Conservation (phyloP, 208 protist species). For the Angomonas desouzai region DNA sequence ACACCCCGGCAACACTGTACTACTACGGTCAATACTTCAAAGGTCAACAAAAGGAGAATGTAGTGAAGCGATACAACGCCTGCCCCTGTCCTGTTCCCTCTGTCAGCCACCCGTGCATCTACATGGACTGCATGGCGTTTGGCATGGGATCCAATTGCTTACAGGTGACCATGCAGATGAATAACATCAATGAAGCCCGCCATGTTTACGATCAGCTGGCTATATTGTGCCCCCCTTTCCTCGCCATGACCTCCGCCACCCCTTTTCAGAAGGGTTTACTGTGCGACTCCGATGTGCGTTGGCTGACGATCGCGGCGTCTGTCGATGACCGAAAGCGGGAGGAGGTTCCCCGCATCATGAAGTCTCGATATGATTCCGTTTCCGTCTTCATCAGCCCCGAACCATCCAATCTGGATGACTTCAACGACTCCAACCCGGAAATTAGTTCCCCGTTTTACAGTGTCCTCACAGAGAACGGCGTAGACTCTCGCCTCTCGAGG, state of each 20-base stretch:
- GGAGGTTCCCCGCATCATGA: conserved; percentile 89
- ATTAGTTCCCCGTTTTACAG: conserved; percentile 87
- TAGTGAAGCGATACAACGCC: conserved; percentile 77
- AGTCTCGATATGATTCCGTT: conserved; percentile 97
- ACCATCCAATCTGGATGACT: conserved; percentile 58
- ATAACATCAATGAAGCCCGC: conserved; percentile 91
- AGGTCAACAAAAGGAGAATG: conserved; percentile 42
- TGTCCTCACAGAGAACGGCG: conserved; percentile 60
- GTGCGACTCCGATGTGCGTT: conserved; percentile 95
- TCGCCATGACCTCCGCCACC: conserved; percentile 95
- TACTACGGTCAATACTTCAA: conserved; percentile 93
- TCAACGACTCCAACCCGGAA: conserved; percentile 82
- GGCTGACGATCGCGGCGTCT: conserved; percentile 93
- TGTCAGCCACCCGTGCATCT: conserved; percentile 91
- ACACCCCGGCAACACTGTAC: conserved; percentile 79
- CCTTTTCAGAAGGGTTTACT: conserved; percentile 97
- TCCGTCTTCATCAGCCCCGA: conserved; percentile 88
- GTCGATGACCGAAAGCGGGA: conserved; percentile 96
- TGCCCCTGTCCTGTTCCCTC: conserved; percentile 80
- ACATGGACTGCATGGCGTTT: conserved; percentile 99
- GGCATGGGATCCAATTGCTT: conserved; percentile 98
- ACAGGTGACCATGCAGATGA: conserved; percentile 97
- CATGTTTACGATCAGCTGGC: conserved; percentile 97
- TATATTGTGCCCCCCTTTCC: conserved; percentile 93
- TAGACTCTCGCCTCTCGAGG: conserved; percentile 92